Evolutionary conservation across 2,329 filamentous ascomycete genomes (phyloP), one percentile per base, ranked within the genome.

Genomic region (Arthroderma sp.): DNA sequence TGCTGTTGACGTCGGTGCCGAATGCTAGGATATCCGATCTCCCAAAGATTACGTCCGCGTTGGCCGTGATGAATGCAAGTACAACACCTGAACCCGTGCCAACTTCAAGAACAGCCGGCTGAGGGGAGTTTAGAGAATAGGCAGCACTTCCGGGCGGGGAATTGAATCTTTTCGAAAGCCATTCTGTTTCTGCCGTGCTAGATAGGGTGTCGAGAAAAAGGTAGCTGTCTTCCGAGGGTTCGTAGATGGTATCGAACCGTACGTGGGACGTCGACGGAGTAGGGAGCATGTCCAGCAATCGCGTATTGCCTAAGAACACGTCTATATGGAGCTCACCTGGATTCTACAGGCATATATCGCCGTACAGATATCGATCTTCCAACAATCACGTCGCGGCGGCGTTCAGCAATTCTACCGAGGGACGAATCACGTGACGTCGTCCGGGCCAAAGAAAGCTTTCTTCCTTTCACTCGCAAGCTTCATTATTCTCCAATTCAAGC

Each of bases 181-280:
- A 94, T 27, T 67, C 53, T 3, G 71, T 76, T 65, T 94, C 86
- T 2, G 74, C 61, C 0, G 70, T 48, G 1, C 80, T 82, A 0
- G 88, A 89, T 38, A 98, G 74, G 0, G 88, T 94, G 66, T 98
- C 89, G 29, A 98, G 77, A 40, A 98, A 75, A 38, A 98, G 77
- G 60, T 86, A 98, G 4, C 88, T 95, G 68, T 98, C 91, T 66
- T 98, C 91, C 7, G 89, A 83, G 32, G 91, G 91, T 60, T 95
- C 88, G 66, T 98, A 98, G 54, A 96, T 81, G 45, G 82, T 79
- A 62, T 85, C 77, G 66, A 88, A 94, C 44, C 82, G 77, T 48
- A 96, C 85, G 67, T 98, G 91, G 22, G 84, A 84, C 2, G 91
- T 98, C 47, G 86, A 85, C 9, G 91, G 91, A 1, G 91, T 98